Conservation (phyloP, 2,329 filamentous ascomycete species). For the Alternaria sp. region DNA sequence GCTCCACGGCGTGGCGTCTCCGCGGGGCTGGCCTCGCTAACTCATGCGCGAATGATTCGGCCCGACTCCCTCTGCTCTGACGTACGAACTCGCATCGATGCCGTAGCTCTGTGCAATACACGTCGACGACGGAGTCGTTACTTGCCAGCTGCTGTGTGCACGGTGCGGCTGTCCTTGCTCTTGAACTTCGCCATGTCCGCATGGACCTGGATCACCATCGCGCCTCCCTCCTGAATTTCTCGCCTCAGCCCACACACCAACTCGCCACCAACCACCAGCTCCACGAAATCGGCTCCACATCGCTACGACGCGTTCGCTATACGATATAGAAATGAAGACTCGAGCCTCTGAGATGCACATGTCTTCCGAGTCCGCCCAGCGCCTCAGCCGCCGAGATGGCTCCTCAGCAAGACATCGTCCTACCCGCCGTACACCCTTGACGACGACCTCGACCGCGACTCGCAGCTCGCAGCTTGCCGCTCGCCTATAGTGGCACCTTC, state of each 20-base stretch:
- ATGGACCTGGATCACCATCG: background rate
- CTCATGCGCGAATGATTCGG: background rate
- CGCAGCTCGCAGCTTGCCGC: background rate
- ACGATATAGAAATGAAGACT: background rate
- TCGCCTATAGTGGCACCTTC: background rate
- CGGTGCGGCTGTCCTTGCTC: background rate
- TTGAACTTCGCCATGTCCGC: background rate
- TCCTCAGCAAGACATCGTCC: background rate
- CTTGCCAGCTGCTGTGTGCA: background rate
- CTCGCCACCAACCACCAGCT: background rate
- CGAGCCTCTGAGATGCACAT: background rate
- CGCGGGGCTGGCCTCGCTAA: constrained; percentile 2
- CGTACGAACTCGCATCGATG: background rate
- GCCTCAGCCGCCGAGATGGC: background rate
- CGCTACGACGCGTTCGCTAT: background rate
- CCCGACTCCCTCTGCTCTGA: constrained; percentile 5
- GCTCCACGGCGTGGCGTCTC: background rate
- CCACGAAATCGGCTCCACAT: background rate
- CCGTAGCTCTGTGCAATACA: background rate
- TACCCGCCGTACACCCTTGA: background rate
- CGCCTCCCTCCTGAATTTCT: constrained; percentile 5
- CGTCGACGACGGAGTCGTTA: background rate
- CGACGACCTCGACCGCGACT: background rate
- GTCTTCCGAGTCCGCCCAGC: background rate
- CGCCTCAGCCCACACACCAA: background rate